phyloP scores from a whole-genome alignment of 345 rosid genomes.

The Rhizophora apiculata region DNA sequence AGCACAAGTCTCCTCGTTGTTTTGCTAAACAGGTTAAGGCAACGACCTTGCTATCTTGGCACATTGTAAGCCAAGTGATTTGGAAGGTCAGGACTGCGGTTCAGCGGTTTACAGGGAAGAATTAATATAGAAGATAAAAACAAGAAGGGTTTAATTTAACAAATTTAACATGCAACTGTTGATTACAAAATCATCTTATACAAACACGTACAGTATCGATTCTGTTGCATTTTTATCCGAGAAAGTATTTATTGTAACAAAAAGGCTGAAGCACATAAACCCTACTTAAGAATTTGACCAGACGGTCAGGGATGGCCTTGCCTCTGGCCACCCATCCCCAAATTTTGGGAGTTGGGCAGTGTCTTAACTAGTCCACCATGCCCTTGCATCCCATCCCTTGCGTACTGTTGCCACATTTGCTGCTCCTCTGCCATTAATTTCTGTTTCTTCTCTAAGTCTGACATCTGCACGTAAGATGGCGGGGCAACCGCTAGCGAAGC shows the following conservation, averaged over 20 bases:
- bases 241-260: not conserved
- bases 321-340: slow-evolving; percentile 28
- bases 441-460: slow-evolving; percentile 60
- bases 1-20: too few relatives aligned
- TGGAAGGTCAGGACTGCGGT: too few relatives aligned
- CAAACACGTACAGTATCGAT: too few relatives aligned
- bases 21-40: too few relatives aligned
- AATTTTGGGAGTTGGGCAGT: slow-evolving; percentile 29
- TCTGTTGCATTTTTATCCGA: too few relatives aligned
- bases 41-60: too few relatives aligned
- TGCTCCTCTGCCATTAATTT: slow-evolving; percentile 48
- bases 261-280: not conserved
- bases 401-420: slow-evolving; percentile 53
- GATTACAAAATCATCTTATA: too few relatives aligned
- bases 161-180: too few relatives aligned
- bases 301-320: not conserved
- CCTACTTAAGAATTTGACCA: not conserved
- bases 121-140: too few relatives aligned
- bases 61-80: too few relatives aligned
- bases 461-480: slow-evolving; percentile 55
- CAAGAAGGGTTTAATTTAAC: too few relatives aligned
- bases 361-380: slow-evolving; percentile 31
- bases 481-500: slow-evolving; percentile 44
- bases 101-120: too few relatives aligned
- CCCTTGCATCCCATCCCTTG: slow-evolving; percentile 50